These are phyloP conservation scores for Phytophthora niederhauseri DNA, from an alignment of 352 stramenopile genomes.

Conservation along the genomic window DNA sequence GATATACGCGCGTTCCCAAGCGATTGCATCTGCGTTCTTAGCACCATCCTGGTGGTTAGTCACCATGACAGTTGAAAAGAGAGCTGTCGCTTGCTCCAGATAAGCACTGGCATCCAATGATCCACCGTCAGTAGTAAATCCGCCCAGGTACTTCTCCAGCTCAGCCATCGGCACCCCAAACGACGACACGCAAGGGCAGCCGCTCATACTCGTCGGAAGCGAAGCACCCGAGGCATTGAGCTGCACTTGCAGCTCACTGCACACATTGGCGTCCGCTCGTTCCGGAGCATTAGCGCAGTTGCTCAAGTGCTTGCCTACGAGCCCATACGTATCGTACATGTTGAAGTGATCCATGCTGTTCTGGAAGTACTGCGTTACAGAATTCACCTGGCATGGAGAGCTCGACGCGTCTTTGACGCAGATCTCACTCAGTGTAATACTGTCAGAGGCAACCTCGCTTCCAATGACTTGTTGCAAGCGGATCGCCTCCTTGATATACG, in stretches of 20 bases:
- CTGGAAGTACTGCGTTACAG: constrained; percentile 72
- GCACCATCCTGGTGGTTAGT: constrained; percentile 54
- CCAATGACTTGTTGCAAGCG: constrained; percentile 50
- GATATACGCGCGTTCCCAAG: constrained; percentile 77
- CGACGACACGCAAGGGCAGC: constrained; percentile 68
- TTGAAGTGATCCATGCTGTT: constrained; percentile 60
- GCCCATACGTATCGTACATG: constrained; percentile 50
- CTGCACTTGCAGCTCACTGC: constrained; percentile 40
- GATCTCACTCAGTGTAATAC: constrained; percentile 49
- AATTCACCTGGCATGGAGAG: constrained; percentile 54
- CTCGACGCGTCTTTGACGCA: constrained; percentile 61
- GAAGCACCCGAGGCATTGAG: constrained; percentile 34
- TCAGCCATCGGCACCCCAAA: constrained; percentile 66
- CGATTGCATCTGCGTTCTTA: constrained; percentile 51
- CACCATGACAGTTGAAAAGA: constrained; percentile 53
- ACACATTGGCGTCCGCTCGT: constrained; percentile 38
- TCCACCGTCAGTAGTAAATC: constrained; percentile 33
- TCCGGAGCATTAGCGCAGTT: constrained; percentile 40
- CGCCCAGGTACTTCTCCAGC: constrained; percentile 61
- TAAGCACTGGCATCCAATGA: constrained; percentile 32
- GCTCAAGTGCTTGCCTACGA: constrained; percentile 52
- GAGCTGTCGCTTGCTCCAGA: constrained; percentile 47
- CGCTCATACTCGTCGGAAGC: constrained; percentile 60
- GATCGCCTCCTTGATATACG: constrained; percentile 64
- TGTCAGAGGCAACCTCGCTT: constrained; percentile 22